phyloP scores from a whole-genome alignment of 768 basidiomycete genomes.

The Stropharia rugosoannulata region DNA sequence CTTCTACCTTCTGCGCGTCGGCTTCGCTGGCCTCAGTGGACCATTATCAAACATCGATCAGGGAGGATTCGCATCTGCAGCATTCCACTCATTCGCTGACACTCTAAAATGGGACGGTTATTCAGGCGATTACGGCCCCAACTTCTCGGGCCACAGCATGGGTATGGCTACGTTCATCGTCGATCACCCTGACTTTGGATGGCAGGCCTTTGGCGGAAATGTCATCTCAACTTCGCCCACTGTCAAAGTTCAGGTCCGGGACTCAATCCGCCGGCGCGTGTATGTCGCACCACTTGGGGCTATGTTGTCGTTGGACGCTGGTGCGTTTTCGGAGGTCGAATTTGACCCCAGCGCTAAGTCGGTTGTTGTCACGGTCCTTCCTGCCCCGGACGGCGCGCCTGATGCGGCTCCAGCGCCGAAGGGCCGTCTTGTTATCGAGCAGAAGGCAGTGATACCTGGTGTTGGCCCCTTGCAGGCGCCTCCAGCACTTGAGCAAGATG shows the following conservation, averaged over 20 bases:
- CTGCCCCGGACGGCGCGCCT: conserved; percentile 35
- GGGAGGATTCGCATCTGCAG: conserved; percentile 57
- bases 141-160: conserved; percentile 55
- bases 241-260: conserved; percentile 42
- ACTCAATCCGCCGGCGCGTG: conserved; percentile 48
- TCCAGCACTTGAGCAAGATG: conserved; percentile 33
- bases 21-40: conserved; percentile 51
- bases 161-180: conserved; percentile 47
- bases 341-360: conserved; percentile 37
- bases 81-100: conserved; percentile 59
- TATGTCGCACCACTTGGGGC: conserved; percentile 50
- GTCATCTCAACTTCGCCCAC: conserved; percentile 39
- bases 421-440: conserved; percentile 44
- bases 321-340: conserved; percentile 44
- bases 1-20: conserved; percentile 50
- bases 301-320: conserved; percentile 48
- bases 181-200: conserved; percentile 57
- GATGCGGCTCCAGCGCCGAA: conserved; percentile 44
- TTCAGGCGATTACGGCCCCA: conserved; percentile 60
- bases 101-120: conserved; percentile 59
- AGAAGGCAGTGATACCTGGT: conserved; percentile 39
- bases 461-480: conserved; percentile 39
- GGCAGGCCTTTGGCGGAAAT: conserved; percentile 58
- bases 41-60: conserved; percentile 57
- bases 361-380: conserved; percentile 39